Conservation (phyloP, 495 filamentous ascomycete genomes). For the Hyaloscypha bicolor region DNA sequence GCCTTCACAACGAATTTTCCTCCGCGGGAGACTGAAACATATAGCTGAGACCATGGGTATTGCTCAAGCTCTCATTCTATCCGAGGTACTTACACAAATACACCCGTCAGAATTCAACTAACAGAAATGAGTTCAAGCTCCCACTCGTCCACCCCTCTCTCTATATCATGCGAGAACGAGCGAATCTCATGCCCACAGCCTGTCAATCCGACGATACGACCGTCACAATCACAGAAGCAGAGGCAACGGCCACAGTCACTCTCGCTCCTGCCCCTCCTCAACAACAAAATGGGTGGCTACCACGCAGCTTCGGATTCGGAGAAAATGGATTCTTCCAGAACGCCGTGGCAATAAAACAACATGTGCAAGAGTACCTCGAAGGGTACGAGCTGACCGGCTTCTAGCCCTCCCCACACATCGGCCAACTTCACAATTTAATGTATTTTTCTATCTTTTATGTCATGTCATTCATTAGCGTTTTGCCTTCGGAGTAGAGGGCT, state of each 20-base stretch:
- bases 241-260: neutral
- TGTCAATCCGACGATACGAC: neutral
- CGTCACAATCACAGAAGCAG: neutral
- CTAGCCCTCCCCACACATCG: neutral
- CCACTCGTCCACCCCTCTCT: conserved; percentile 15
- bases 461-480: neutral
- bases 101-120: neutral
- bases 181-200: neutral
- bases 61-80: conserved; percentile 47
- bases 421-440: too few species aligned
- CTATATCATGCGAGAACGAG: conserved; percentile 21
- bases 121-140: neutral
- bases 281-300: neutral
- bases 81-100: conserved; percentile 35
- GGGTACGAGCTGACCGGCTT: conserved; percentile 5
- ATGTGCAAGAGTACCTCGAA: conserved; percentile 2
- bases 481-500: neutral
- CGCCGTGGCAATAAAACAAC: conserved; percentile 9
- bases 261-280: neutral
- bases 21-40: conserved; percentile 44
- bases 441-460: neutral
- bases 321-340: conserved; percentile 9
- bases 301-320: conserved; percentile 2
- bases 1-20: conserved; percentile 48
- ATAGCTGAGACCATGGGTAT: conserved; percentile 50